Conservation (phyloP, 2,329 filamentous ascomycete genomes). For the Hortaea werneckii region DNA sequence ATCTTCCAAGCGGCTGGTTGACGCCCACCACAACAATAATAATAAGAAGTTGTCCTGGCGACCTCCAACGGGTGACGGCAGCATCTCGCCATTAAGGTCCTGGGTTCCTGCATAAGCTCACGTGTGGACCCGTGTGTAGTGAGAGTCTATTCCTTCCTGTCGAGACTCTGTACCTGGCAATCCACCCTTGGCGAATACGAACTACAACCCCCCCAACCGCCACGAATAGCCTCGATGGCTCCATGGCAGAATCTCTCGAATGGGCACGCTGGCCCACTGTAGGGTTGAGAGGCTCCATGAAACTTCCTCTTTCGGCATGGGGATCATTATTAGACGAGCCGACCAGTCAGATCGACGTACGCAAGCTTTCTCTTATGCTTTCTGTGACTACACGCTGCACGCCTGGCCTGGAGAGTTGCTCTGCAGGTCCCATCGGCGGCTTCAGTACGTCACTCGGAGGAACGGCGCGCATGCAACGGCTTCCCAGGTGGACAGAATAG, state of each 20-base stretch:
- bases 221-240: background rate
- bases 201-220: background rate
- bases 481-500: background rate
- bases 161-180: background rate
- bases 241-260: background rate
- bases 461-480: background rate
- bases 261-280: background rate
- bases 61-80: too few relatives aligned
- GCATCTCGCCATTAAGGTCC: background rate
- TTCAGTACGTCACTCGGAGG: background rate
- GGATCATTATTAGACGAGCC: slow-evolving; percentile 6
- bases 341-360: background rate
- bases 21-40: too few relatives aligned
- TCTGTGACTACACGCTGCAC: background rate
- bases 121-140: background rate
- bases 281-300: background rate
- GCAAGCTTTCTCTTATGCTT: background rate
- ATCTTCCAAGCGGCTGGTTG: too few relatives aligned
- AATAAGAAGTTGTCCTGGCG: too few relatives aligned
- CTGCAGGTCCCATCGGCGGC: background rate
- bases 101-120: background rate
- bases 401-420: background rate
- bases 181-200: background rate
- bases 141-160: background rate
- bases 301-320: slow-evolving; percentile 15